phyloP scores from a whole-genome alignment of 257 asterid genomes.

The Solanum infundibuliforme region DNA sequence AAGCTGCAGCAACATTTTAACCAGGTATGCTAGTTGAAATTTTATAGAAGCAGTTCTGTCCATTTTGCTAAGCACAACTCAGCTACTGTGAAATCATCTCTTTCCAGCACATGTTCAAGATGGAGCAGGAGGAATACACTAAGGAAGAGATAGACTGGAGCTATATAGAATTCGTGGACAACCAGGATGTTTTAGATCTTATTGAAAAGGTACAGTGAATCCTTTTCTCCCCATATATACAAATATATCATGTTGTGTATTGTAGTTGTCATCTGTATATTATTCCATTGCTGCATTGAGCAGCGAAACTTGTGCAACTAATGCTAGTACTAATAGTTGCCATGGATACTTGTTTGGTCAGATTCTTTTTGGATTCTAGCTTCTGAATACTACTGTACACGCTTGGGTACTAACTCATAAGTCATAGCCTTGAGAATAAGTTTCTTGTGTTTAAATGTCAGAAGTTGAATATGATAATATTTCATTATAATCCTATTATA shows the following conservation, averaged over 20 bases:
- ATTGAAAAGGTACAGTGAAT: conserved; percentile 70
- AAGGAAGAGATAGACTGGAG: conserved; percentile 95
- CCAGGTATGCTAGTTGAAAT: conserved; percentile 44
- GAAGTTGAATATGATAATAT: background rate
- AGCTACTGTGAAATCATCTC: conserved; percentile 9
- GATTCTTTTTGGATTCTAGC: background rate
- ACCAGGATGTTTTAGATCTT: conserved; percentile 95
- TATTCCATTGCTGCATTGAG: background rate
- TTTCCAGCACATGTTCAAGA: conserved; percentile 90
- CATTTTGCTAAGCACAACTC: conserved; percentile 9
- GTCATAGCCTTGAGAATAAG: background rate
- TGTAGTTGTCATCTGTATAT: background rate
- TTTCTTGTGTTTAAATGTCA: background rate
- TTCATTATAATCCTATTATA: background rate
- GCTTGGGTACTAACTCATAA: background rate
- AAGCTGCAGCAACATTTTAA: conserved; percentile 98
- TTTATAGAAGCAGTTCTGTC: conserved; percentile 3
- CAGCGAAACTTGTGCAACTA: background rate
- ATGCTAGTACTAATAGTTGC: background rate
- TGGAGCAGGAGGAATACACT: conserved; percentile 98
- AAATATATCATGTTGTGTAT: background rate
- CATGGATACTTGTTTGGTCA: background rate
- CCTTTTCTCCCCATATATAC: background rate
- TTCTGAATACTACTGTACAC: background rate
- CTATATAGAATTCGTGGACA: conserved; percentile 94